Evolutionary conservation across 2,329 filamentous ascomycete genomes (phyloP).

Genomic region (Ciborinia camelliae): DNA sequence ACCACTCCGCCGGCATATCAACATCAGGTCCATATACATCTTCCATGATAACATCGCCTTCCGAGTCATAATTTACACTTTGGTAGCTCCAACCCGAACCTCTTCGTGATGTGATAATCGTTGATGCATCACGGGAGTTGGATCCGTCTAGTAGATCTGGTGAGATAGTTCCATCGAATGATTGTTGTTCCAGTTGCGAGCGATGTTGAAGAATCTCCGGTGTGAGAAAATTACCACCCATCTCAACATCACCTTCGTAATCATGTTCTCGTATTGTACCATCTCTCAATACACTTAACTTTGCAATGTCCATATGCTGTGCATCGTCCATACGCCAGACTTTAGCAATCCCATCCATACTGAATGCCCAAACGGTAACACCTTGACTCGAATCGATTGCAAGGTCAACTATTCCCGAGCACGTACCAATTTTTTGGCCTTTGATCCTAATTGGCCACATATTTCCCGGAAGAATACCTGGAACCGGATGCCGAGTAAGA

Average conservation of each 20-base stretch:
- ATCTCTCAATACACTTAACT: slow-evolving; percentile 31
- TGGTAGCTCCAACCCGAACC: slow-evolving; percentile 9
- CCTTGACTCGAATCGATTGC: slow-evolving; percentile 45
- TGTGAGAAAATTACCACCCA: background rate
- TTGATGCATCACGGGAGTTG: background rate
- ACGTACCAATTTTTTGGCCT: slow-evolving; percentile 47
- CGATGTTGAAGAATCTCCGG: slow-evolving; percentile 7
- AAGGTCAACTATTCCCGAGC: slow-evolving; percentile 48
- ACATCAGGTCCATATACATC: slow-evolving; percentile 23
- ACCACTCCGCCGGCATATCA: background rate
- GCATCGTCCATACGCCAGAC: slow-evolving; percentile 46
- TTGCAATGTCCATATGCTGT: slow-evolving; percentile 14
- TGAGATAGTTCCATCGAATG: slow-evolving; percentile 28
- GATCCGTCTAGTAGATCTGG: slow-evolving; percentile 26
- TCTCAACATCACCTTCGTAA: slow-evolving; percentile 25
- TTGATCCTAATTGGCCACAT: slow-evolving; percentile 49
- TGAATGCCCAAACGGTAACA: slow-evolving; percentile 52
- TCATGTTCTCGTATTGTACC: slow-evolving; percentile 33
- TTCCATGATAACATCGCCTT: slow-evolving; percentile 32
- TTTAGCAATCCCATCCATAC: slow-evolving; percentile 42
- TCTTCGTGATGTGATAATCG: background rate
- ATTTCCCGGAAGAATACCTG: slow-evolving; percentile 30
- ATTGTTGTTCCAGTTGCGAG: slow-evolving; percentile 17
- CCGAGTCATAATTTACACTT: slow-evolving; percentile 23
- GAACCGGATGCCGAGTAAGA: slow-evolving; percentile 28